These are phyloP conservation scores for Linnemannia zychae DNA, from an alignment of 192 early-diverging fungal genomes.

Conservation along the genomic window DNA sequence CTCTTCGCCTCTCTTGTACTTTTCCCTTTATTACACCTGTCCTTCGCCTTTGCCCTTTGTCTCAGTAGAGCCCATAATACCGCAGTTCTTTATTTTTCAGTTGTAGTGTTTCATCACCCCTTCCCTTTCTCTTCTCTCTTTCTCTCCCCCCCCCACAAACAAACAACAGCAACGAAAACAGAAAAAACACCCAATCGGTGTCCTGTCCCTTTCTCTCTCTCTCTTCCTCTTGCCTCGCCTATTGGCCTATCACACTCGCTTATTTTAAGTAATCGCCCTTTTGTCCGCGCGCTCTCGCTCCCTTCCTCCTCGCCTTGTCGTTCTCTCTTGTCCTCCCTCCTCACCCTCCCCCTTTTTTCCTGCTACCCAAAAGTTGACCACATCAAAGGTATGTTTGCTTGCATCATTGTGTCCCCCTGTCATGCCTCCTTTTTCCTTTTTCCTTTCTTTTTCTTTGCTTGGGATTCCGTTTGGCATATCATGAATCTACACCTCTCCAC, in stretches of 20 bases:
- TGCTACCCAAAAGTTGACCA: conserved; percentile 15
- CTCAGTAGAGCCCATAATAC: not conserved
- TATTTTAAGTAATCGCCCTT: conserved; percentile 11
- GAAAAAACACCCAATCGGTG: not conserved
- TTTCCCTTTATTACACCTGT: not conserved
- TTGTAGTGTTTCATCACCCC: not conserved
- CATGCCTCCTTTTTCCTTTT: not conserved
- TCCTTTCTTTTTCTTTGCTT: not conserved
- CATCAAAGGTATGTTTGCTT: conserved; percentile 14
- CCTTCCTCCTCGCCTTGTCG: not conserved
- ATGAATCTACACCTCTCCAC: conserved; percentile 22
- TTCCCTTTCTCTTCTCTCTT: not conserved
- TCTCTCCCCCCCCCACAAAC: not conserved
- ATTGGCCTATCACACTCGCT: not conserved
- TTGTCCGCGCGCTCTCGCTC: not conserved
- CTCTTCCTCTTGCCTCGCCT: not conserved
- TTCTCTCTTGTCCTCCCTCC: not conserved
- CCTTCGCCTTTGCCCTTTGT: not conserved
- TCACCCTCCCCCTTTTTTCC: conserved; percentile 1
- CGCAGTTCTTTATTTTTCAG: not conserved
- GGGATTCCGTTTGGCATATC: conserved; percentile 29
- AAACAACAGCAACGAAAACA: not conserved
- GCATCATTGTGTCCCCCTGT: conserved; percentile 24
- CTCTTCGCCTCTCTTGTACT: not conserved
- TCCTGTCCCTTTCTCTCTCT: not conserved